A percentile compares a stretch with the other conserved stretches of the same genome.
These are phyloP conservation scores for Kwoniella bestiolae DNA, from an alignment of 768 basidiomycete species.

Conservation along the genomic window DNA sequence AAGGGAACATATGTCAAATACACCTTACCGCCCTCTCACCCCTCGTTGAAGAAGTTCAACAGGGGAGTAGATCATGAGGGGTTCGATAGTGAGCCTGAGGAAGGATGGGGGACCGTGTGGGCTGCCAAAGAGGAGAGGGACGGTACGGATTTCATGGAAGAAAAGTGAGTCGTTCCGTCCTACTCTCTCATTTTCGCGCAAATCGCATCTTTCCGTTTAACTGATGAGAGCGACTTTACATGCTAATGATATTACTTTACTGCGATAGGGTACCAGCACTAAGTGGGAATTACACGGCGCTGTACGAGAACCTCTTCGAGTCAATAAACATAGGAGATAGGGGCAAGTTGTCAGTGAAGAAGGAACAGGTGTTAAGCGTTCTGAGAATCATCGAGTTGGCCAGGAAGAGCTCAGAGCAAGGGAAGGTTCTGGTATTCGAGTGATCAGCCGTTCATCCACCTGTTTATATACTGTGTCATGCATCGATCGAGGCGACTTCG, in stretches of 20 bases:
- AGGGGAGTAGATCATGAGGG: conserved; percentile 81
- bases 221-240: too few relatives aligned
- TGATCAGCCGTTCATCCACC: too few relatives aligned
- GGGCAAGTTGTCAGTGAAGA: conserved; percentile 65
- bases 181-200: background rate
- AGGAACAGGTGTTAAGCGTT: conserved; percentile 72
- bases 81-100: conserved; percentile 57
- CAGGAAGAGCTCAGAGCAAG: conserved; percentile 68
- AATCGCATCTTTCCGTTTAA: background rate
- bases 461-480: background rate
- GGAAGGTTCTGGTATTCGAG: conserved; percentile 49
- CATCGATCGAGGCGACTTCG: too few relatives aligned
- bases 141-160: conserved; percentile 14
- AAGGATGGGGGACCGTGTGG: conserved; percentile 61
- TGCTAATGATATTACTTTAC: background rate
- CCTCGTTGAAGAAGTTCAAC: conserved; percentile 3
- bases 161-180: background rate
- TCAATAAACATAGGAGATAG: conserved; percentile 37
- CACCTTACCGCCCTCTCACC: conserved; percentile 22
- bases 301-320: conserved; percentile 49
- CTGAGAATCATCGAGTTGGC: conserved; percentile 80
- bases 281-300: conserved; percentile 40
- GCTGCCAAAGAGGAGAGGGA: conserved; percentile 78
- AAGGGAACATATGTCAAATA: conserved; percentile 74
- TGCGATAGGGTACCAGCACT: conserved; percentile 20